Base-by-base conservation (phyloP, 1,284 basidiomycete species). In the Apiotrichum gamsii region DNA sequence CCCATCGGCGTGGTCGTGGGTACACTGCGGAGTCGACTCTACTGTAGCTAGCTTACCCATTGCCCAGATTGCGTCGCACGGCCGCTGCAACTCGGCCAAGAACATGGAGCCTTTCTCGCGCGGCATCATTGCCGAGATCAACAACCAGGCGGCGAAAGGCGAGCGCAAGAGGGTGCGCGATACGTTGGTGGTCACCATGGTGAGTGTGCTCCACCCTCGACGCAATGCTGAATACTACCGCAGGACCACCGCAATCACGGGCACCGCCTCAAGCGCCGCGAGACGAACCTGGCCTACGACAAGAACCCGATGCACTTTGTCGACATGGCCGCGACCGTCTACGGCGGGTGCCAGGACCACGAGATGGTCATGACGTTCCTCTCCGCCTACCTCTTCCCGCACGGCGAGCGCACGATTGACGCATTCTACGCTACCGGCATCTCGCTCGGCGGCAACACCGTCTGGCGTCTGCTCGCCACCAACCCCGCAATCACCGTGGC, bases 191-290 rank as follows among this genome's bases (percentile, higher is more conserved):
- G 62, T 72, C 15, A 70, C 69, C 2, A 43, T 74, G 9, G 70
- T 70, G 37, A 42, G 65, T 54, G 20, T 28, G 8, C 25, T 8
- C 19, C 11, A 37, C 38, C 11, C 29, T 8, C 29, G 29, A 34
- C 14, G 25, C 18, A 23, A 3, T 25, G 44, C 19, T 39, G 29
- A 40, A n/a, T n/a, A 28, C 25, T 28, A 6, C 23, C 19, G 9
- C 53, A 87, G 85, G 85, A 89, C 58, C 85, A 87, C 57, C 77
- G 85, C 3, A 88, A 88, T 59, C 87, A 89, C 54, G 87, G 86
- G 6, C 65, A 68, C 36, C 74, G 87, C 25, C 61, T 80, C 13
- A 66, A 81, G 3, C 74, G 82, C 43, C 58, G 69, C 18, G 69
- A 64, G 18, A 76, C 78, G 14, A 87, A 87, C 61, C 61, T 78